Evolutionary conservation across 768 basidiomycete species (phyloP).

Genomic region (Paxillus rubicundulus): DNA sequence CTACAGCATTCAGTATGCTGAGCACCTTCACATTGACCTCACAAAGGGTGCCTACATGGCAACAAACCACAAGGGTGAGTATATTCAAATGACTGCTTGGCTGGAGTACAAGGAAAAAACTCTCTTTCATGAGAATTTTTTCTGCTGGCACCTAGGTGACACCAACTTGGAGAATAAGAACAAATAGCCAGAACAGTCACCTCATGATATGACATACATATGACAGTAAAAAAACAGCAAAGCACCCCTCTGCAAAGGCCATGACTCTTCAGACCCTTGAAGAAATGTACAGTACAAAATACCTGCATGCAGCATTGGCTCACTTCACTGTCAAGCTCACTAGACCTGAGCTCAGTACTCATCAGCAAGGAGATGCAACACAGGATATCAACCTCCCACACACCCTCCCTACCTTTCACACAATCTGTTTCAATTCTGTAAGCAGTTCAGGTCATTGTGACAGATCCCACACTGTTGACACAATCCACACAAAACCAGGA

Average conservation of each 20-base stretch:
- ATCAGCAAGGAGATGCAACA: slow-evolving; percentile 14
- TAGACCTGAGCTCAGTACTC: slow-evolving; percentile 12
- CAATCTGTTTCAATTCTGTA: slow-evolving; percentile 29
- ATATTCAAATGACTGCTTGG: slow-evolving; percentile 39
- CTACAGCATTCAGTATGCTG: slow-evolving; percentile 24
- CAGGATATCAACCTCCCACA: slow-evolving; percentile 11
- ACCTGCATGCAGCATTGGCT: slow-evolving; percentile 28
- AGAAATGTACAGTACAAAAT: slow-evolving; percentile 26
- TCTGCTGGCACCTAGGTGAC: slow-evolving; percentile 18
- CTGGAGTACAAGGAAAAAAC: slow-evolving; percentile 35
- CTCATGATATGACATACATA: slow-evolving; percentile 5
- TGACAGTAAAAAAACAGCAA: slow-evolving; percentile 21
- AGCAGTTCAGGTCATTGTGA: slow-evolving; percentile 1
- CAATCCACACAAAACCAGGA: slow-evolving; percentile 31
- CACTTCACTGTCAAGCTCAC: slow-evolving; percentile 22
- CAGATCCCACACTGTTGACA: slow-evolving; percentile 19
- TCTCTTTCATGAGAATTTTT: slow-evolving; percentile 18
- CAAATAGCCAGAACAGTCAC: neutral
- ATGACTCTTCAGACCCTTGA: slow-evolving; percentile 21
- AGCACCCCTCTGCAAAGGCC: slow-evolving; percentile 21
- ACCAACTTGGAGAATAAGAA: no score
- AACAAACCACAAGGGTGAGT: slow-evolving; percentile 35
- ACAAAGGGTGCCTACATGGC: slow-evolving; percentile 19
- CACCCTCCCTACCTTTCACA: slow-evolving; percentile 32
- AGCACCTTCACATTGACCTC: slow-evolving; percentile 22